Evolutionary conservation across 352 stramenopile species (phyloP), one percentile per base, ranked within the genome.

Genomic region (Pythium brachiatum): DNA sequence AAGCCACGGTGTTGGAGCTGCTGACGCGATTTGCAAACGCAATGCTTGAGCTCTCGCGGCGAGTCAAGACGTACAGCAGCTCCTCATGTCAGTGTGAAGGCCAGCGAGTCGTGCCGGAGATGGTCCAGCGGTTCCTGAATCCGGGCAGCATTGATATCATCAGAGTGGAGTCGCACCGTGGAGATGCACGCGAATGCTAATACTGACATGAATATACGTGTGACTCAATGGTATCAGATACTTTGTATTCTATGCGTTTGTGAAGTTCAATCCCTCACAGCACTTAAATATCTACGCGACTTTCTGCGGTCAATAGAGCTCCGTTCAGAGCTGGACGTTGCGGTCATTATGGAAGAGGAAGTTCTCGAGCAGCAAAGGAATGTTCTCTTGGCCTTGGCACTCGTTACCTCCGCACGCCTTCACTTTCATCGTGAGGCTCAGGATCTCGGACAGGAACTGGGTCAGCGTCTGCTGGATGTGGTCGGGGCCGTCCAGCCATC

Each of bases 301-400:
- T 23, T 23, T n/a, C n/a, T n/a, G n/a, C n/a, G n/a, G n/a, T n/a
- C n/a, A n/a, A n/a, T n/a, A n/a, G n/a, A n/a, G n/a, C n/a, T n/a
- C n/a, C n/a, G n/a, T 43, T 43, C 26, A 34, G 9, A 39, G 13
- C 29, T 51, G 32, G 23, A 7, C 44, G 11, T 20, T 27, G 23
- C 50, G 18, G 3, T 36, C 18, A 11, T 12, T 11, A 8, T 47
- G 23, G 20, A 57, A 47, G 12, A 68, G n/a, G 29, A 68, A 68
- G 11, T 58, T 31, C 8, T 53, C 3, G 6, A 68, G 26, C 18
- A 68, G 46, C 1, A 31, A 43, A 18, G 60, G 60, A 29, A 68
- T 68, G 43, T 57, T 27, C 12, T 58, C 44, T 36, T 68, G 60
- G 8, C 60, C 60, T 20, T 61, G 53, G 23, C 60, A 68, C 31